Evolutionary conservation across 78 protist species (phyloP), one percentile per base, ranked within the genome.

Genomic region (Mastigamoeba balamuthi): DNA sequence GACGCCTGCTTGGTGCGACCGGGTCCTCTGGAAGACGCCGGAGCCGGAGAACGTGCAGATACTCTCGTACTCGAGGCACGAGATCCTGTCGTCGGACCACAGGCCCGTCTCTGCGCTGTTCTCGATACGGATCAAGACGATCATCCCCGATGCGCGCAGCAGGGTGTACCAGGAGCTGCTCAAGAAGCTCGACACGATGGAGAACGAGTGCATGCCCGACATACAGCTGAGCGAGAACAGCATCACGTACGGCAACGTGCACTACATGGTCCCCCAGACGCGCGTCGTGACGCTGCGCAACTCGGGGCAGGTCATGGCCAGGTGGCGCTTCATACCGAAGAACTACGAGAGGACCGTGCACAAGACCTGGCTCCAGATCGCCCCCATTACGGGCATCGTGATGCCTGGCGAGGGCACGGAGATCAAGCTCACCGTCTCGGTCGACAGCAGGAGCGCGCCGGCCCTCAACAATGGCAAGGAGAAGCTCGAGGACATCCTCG

Each of bases 1-100:
- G 38, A 68, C 81, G 9, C 95, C 95, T n/a, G 88, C 93, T 6
- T 92, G 92, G 93, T 87, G 78, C 75, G 86, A 76, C 69, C 69
- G 91, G 40, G 53, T 86, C 5, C 66, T 80, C 7, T 81, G 78
- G 86, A 69, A 64, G 79, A 75, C 89, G n/a, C 77, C 33, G 69
- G 69, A 48, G 17, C 58, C 42, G 76, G 77, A 83, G 64, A 65
- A 69, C 37, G 74, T 69, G 8, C 77, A 66, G 4, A 72, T 72
- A 48, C 10, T 75, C 3, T 38, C 76, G 4, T 36, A 7, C 64
- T 69, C 25, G 28, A 48, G 81, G 27, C 78, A 44, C 4, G 86
- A 82, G 10, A 9, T 90, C 39, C 1, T 74, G 37, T 66, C 77
- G 4, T 81, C 89, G 2, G 96, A 92, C 73, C 96, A 92, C 86